Evolutionary conservation across 2,329 filamentous ascomycete genomes (phyloP), one percentile per base, ranked within the genome.

Genomic region (Sporothrix humicola): DNA sequence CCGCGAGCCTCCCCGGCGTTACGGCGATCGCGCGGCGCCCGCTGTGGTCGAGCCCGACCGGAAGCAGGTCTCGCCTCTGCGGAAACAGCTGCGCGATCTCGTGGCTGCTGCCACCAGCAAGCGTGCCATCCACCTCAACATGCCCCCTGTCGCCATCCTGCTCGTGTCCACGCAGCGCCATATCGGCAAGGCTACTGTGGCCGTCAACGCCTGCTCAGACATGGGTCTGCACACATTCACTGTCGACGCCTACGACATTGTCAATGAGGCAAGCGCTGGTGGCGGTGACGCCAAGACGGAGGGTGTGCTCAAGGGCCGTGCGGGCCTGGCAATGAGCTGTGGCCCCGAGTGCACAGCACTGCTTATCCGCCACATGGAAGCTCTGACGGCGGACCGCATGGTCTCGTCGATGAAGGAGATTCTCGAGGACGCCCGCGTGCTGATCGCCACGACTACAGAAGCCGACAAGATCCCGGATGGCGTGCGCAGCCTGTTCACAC

Each of bases 281-380:
- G 93, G 93, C 9, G 92, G 93, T 72, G 96, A 99, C 79, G 92
- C 97, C 42, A 98, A 98, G 82, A 97, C 95, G 0, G 95, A 98
- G 79, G 95, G 93, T 0, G 93, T 97, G 77, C 84, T 99, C 17
- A 92, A 96, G 79, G 93, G 93, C 3, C 89, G 96, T 69, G 93
- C 94, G 1, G 96, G 97, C 75, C 89, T 96, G 74, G 96, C 94
- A 8, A 90, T 98, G 80, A 92, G 91, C 77, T 98, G 96, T 79
- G 96, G 96, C 0, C 82, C 94, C 0, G 91, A 94, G 77, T 93
- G 89, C 79, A 98, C 95, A 65, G 91, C 92, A 5, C 83, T 99
- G 69, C 85, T 98, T n/a, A 88, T 99, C 77, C 91, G 91, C 74
- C 96, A 99, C 78, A 89, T 98, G 56, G 96, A 99, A 77, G 93